Evolutionary conservation across 2,329 filamentous ascomycete species (phyloP).

Genomic region (Pseudogymnoascus sp.): DNA sequence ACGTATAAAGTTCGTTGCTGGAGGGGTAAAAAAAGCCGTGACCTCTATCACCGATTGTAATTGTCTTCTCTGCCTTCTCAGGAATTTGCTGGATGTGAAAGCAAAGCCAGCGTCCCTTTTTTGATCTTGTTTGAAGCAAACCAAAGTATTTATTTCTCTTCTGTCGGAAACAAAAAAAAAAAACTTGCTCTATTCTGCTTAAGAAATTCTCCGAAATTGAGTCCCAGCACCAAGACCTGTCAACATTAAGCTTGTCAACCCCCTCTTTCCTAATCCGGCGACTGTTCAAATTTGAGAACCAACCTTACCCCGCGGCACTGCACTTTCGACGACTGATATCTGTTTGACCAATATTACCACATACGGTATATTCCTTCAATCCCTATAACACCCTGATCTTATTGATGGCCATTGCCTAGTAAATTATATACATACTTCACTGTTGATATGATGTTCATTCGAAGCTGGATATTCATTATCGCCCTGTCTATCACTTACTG

Average conservation of each 20-base stretch:
- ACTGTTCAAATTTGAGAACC: background rate
- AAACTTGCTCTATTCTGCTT: background rate
- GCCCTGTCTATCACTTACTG: background rate
- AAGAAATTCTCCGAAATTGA: background rate
- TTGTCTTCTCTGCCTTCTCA: background rate
- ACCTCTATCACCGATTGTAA: background rate
- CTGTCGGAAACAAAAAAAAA: background rate
- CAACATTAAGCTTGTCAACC: background rate
- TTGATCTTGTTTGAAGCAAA: background rate
- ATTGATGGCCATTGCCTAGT: background rate
- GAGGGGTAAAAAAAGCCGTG: background rate
- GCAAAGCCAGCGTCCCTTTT: background rate
- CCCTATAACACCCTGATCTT: background rate
- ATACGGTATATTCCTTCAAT: background rate
- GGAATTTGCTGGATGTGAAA: background rate
- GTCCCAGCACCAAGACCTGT: background rate
- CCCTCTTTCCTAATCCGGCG: background rate
- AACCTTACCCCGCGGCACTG: background rate
- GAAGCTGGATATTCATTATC: background rate
- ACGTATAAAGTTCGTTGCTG: background rate
- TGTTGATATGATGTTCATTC: background rate
- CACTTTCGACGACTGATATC: background rate
- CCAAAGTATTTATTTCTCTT: background rate
- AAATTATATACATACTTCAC: slow-evolving; percentile 3
- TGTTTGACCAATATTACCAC: background rate